These are phyloP conservation scores for Ceratorhiza oryzae-sativae DNA, from an alignment of 1,284 basidiomycete species.

Conservation along the genomic window DNA sequence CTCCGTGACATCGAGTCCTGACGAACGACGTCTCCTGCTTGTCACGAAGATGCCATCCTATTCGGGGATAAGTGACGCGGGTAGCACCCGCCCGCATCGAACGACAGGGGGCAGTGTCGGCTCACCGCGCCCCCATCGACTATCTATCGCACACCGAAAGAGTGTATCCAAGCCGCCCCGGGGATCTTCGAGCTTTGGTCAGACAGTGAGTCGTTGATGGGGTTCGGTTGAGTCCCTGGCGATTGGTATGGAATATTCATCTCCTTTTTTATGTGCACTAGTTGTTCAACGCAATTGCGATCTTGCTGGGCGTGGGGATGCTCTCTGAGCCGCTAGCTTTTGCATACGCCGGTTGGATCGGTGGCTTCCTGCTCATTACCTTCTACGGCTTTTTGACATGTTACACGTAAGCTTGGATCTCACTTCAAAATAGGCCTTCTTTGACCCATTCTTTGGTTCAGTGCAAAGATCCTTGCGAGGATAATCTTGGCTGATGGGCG, in stretches of 20 bases:
- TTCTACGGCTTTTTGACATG: slow-evolving; percentile 83
- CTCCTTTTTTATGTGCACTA: slow-evolving; percentile 49
- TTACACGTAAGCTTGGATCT: slow-evolving; percentile 73
- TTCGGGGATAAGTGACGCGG: not conserved
- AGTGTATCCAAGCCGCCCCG: slow-evolving; percentile 34
- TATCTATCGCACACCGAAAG: slow-evolving; percentile 37
- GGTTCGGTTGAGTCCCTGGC: not conserved
- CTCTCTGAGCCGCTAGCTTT: slow-evolving; percentile 89
- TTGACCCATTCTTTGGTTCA: slow-evolving; percentile 48
- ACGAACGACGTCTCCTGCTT: slow-evolving; percentile 25
- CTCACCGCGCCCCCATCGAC: slow-evolving; percentile 11
- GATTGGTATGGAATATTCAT: slow-evolving; percentile 39
- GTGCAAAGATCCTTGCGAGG: slow-evolving; percentile 82
- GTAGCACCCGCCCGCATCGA: not conserved
- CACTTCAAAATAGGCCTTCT: not conserved
- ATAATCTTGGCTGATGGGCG: slow-evolving; percentile 75
- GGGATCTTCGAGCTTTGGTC: slow-evolving; percentile 79
- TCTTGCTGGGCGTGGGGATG: slow-evolving; percentile 88
- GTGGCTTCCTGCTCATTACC: slow-evolving; percentile 75
- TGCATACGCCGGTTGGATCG: slow-evolving; percentile 85
- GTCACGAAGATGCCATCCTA: slow-evolving; percentile 36
- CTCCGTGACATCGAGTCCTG: slow-evolving; percentile 6
- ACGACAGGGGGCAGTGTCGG: not conserved
- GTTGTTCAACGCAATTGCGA: slow-evolving; percentile 91
- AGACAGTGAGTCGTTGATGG: slow-evolving; percentile 65